Evolutionary conservation across 2,329 filamentous ascomycete species (phyloP).

Genomic region (Penicillium sp.): DNA sequence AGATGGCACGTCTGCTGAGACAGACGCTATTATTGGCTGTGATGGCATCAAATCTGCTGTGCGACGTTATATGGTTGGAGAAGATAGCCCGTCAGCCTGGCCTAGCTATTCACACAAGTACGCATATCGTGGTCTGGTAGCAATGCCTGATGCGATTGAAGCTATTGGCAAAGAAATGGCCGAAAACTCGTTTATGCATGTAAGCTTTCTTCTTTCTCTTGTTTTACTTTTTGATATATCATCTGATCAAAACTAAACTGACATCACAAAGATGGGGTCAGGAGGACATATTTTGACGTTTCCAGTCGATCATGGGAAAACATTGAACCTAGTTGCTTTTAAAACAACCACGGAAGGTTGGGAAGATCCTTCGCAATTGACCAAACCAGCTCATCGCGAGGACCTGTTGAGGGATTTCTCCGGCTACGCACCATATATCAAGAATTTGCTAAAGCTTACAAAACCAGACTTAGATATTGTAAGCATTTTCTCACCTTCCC

Average conservation of each 20-base stretch:
- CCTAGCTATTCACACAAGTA: slow-evolving; percentile 29
- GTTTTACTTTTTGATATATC: slow-evolving; percentile 18
- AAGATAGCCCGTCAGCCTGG: slow-evolving; percentile 3
- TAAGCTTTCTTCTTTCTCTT: slow-evolving; percentile 24
- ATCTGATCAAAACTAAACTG: slow-evolving; percentile 22
- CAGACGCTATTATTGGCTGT: slow-evolving; percentile 33
- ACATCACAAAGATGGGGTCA: background rate
- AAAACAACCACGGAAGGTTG: background rate
- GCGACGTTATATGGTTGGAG: slow-evolving; percentile 18
- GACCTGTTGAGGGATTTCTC: slow-evolving; percentile 1
- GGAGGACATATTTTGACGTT: slow-evolving; percentile 5
- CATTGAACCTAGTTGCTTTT: slow-evolving; percentile 3
- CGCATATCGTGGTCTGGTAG: slow-evolving; percentile 29
- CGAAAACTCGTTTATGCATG: slow-evolving; percentile 16
- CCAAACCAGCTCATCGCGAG: slow-evolving; percentile 2
- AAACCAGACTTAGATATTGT: slow-evolving; percentile 5
- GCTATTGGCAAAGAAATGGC: slow-evolving; percentile 11
- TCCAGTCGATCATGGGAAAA: background rate
- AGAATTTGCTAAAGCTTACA: slow-evolving; percentile 4
- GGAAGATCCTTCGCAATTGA: background rate
- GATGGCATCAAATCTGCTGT: slow-evolving; percentile 34
- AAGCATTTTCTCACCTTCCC: slow-evolving; percentile 59
- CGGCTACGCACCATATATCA: background rate
- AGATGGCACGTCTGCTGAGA: slow-evolving; percentile 26
- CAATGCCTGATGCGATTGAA: slow-evolving; percentile 19